These are phyloP conservation scores for Mollisiaceae sp. DNA, from an alignment of 2,329 filamentous ascomycete species.

Conservation along the genomic window DNA sequence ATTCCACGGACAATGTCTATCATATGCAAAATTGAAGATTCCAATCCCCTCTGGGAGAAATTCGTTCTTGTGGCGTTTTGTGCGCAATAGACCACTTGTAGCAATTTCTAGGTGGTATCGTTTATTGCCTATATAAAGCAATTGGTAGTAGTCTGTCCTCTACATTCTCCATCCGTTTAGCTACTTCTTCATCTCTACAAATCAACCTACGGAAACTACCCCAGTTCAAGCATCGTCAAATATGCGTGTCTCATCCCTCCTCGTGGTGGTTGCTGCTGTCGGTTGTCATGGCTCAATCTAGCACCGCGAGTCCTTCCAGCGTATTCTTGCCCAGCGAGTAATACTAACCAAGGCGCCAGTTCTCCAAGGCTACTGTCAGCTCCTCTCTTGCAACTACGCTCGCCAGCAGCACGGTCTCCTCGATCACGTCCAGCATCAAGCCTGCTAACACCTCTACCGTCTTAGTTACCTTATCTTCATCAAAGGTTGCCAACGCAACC, in stretches of 20 bases:
- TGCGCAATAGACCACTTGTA: not conserved
- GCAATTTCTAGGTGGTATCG: not conserved
- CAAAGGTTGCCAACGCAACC: slow-evolving; percentile 13
- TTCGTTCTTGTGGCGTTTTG: not conserved
- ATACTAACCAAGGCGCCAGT: not conserved
- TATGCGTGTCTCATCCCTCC: slow-evolving; percentile 29
- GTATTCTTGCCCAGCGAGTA: not conserved
- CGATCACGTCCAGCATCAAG: slow-evolving; percentile 11
- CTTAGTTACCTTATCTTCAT: not conserved
- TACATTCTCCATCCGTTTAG: not conserved
- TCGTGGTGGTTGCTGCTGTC: slow-evolving; percentile 24
- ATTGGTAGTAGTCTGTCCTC: not conserved
- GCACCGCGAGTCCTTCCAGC: slow-evolving; percentile 13
- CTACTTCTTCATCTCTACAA: not conserved
- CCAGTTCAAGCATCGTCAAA: not conserved
- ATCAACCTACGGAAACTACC: not conserved
- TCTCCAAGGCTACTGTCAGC: slow-evolving; percentile 4
- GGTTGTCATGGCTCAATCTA: slow-evolving; percentile 23
- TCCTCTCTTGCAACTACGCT: not conserved
- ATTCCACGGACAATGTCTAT: not conserved
- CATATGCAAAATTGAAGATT: not conserved
- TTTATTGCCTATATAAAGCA: not conserved
- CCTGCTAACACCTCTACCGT: slow-evolving; percentile 10
- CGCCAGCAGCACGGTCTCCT: slow-evolving; percentile 2
- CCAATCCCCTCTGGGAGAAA: not conserved